A percentile compares a stretch with the other conserved stretches of the same genome.
phyloP scores from a whole-genome alignment of 306 rosid species.

The Pterocarpus macrocarpus region DNA sequence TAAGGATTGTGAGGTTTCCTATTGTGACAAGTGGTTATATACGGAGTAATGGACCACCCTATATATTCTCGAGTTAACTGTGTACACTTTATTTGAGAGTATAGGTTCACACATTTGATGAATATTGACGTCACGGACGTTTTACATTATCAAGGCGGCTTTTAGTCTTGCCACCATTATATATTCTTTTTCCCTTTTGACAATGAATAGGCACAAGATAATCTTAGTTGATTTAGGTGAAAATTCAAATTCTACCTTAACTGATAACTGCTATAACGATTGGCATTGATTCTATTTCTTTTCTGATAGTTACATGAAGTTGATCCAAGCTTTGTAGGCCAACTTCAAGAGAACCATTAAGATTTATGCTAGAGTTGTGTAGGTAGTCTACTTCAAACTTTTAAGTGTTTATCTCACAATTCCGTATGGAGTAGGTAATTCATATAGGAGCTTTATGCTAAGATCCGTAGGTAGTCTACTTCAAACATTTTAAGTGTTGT shows the following conservation, averaged over 20 bases:
- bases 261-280: slow-evolving; percentile 54
- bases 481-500: slow-evolving; percentile 25
- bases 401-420: background rate
- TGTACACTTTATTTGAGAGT: too few species aligned
- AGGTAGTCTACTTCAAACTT: background rate
- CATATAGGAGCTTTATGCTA: background rate
- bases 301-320: background rate
- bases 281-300: slow-evolving; percentile 46
- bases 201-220: background rate
- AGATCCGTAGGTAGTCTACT: background rate
- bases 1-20: slow-evolving; percentile 22
- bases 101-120: background rate
- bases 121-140: background rate
- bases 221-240: slow-evolving; percentile 27
- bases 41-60: background rate
- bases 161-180: background rate
- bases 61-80: background rate
- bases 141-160: background rate
- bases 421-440: background rate
- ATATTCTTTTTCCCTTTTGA: background rate
- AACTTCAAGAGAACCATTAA: slow-evolving; percentile 43
- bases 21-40: slow-evolving; percentile 4
- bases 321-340: background rate
- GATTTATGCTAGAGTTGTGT: slow-evolving; percentile 18
- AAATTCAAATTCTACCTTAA: slow-evolving; percentile 1